Percentiles rank a stretch among this genome's conserved stretches.
Conservation (phyloP, 495 filamentous ascomycete species). For the Hyaloscypha bicolor region DNA sequence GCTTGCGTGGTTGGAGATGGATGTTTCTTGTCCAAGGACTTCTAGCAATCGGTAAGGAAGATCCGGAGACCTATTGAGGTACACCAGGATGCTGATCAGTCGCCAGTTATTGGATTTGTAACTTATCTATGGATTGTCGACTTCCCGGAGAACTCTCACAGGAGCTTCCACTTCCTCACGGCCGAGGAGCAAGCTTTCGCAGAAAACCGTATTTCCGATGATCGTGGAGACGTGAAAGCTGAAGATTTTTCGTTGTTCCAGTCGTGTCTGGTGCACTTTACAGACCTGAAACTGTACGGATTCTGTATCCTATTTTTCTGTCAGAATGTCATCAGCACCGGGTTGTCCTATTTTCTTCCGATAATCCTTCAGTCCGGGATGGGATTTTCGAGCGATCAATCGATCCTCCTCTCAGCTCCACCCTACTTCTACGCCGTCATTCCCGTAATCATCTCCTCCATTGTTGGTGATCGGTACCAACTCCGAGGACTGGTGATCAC, state of each 20-base stretch:
- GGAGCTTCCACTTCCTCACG: constrained; percentile 65
- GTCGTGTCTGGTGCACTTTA: constrained; percentile 61
- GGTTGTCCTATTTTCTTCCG: constrained; percentile 69
- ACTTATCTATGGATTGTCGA: constrained; percentile 83
- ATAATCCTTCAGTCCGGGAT: constrained; percentile 73
- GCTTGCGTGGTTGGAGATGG: constrained; percentile 73
- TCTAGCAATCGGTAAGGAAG: constrained; percentile 51
- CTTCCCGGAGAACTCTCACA: constrained; percentile 69
- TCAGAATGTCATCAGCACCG: constrained; percentile 70
- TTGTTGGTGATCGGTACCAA: constrained; percentile 65
- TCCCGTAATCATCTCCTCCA: constrained; percentile 69
- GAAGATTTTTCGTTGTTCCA: constrained; percentile 59
- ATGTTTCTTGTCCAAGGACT: constrained; percentile 72
- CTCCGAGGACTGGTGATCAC: constrained; percentile 68
- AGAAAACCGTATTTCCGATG: constrained; percentile 58
- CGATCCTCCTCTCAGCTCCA: constrained; percentile 73
- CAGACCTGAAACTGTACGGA: constrained; percentile 71
- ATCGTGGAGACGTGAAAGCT: constrained; percentile 66
- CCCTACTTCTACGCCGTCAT: constrained; percentile 78
- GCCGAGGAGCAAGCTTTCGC: constrained; percentile 59
- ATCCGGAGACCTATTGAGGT: not conserved
- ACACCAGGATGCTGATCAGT: constrained; percentile 48
- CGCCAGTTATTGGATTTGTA: constrained; percentile 63
- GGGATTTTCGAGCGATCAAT: constrained; percentile 65
- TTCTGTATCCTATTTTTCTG: constrained; percentile 75